These are phyloP conservation scores for Parafenestella ontariensis DNA, from an alignment of 2,329 filamentous ascomycete species.

Conservation along the genomic window DNA sequence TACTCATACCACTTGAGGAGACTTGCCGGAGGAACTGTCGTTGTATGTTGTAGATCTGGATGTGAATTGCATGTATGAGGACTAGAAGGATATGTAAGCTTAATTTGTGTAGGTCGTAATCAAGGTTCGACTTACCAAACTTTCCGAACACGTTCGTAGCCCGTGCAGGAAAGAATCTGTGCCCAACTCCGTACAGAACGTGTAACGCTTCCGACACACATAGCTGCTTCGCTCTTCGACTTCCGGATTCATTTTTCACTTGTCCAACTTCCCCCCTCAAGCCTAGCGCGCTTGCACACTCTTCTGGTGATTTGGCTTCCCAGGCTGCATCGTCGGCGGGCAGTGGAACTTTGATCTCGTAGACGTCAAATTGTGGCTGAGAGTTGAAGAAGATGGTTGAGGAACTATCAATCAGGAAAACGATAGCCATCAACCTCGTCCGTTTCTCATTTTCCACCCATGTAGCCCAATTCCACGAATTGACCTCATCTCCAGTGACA, in stretches of 20 bases:
- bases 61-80: constrained; percentile 71
- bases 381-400: constrained; percentile 76
- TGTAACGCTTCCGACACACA: constrained; percentile 68
- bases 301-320: constrained; percentile 67
- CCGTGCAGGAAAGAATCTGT: constrained; percentile 66
- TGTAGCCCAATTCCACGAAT: constrained; percentile 67
- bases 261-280: constrained; percentile 66
- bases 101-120: neutral
- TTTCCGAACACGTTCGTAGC: constrained; percentile 76
- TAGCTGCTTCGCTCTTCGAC: constrained; percentile 68
- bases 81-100: constrained; percentile 49
- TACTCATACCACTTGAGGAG: constrained; percentile 57
- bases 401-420: constrained; percentile 70
- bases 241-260: constrained; percentile 67
- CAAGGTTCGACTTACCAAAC: constrained; percentile 53
- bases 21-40: constrained; percentile 49
- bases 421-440: constrained; percentile 68
- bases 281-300: constrained; percentile 71
- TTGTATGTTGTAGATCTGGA: constrained; percentile 65
- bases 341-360: constrained; percentile 71
- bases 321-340: constrained; percentile 76
- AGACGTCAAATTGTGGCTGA: constrained; percentile 67
- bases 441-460: constrained; percentile 78
- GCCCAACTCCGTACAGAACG: constrained; percentile 65
- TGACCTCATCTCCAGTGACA: constrained; percentile 52